These are phyloP conservation scores for Candida railenensis DNA, from an alignment of 805 yeast genomes.

Conservation along the genomic window DNA sequence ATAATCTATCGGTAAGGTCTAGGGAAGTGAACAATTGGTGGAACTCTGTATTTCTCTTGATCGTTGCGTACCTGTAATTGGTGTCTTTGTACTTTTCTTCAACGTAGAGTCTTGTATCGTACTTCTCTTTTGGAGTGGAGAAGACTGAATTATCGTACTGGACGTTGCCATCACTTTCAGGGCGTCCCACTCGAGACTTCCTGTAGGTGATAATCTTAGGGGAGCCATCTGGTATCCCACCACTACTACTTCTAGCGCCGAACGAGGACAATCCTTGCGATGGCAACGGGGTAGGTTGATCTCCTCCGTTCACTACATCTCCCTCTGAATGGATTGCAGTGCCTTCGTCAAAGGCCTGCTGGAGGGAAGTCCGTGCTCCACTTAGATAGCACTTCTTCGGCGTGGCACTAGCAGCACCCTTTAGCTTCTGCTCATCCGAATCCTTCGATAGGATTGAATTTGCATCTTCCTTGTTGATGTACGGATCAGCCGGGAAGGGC, in stretches of 20 bases:
- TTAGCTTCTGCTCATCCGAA: slow-evolving; percentile 15
- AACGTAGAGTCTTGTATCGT: slow-evolving; percentile 48
- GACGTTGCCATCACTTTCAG: slow-evolving; percentile 27
- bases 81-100: slow-evolving; percentile 61
- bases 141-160: slow-evolving; percentile 9
- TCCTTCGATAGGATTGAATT: slow-evolving; percentile 30
- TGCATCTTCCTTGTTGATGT: slow-evolving; percentile 52
- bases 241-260: neutral
- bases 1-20: slow-evolving; percentile 64
- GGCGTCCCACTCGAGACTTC: slow-evolving; percentile 25
- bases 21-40: slow-evolving; percentile 70
- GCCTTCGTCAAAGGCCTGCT: neutral
- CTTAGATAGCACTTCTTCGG: slow-evolving; percentile 18
- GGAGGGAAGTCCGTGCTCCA: slow-evolving; percentile 1
- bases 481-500: slow-evolving; percentile 51
- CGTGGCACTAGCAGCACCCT: slow-evolving; percentile 19
- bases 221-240: slow-evolving; percentile 12
- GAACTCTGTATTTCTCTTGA: slow-evolving; percentile 67
- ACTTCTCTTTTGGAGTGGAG: slow-evolving; percentile 16
- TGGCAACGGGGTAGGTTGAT: neutral
- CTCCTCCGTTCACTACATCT: neutral
- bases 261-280: neutral
- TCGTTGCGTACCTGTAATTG: slow-evolving; percentile 60
- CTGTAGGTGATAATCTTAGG: slow-evolving; percentile 42
- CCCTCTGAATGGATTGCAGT: neutral